Percentiles rank a stretch among this genome's conserved stretches.
Conservation (phyloP, 2,329 filamentous ascomycete species). For the Samsoniella hepiali region DNA sequence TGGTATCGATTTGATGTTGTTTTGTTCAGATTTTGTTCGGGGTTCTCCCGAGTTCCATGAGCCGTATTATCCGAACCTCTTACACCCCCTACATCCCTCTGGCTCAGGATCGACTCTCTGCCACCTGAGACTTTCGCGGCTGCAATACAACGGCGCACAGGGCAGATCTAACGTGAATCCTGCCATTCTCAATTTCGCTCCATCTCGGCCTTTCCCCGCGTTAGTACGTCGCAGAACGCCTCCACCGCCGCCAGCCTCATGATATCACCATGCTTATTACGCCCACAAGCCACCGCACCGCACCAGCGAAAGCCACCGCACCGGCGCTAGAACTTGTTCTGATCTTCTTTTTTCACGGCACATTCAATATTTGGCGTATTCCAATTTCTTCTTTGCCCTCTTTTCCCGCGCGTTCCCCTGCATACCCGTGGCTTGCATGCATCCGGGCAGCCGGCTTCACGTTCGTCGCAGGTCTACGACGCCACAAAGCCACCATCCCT, state of each 20-base stretch:
- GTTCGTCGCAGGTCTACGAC: not conserved
- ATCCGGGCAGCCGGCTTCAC: not conserved
- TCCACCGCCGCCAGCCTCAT: not conserved
- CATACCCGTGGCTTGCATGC: not conserved
- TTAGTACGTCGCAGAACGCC: too few relatives aligned
- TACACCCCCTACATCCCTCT: too few relatives aligned
- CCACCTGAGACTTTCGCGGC: too few relatives aligned
- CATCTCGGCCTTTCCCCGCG: too few relatives aligned
- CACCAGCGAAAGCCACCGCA: not conserved
- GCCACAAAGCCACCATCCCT: not conserved
- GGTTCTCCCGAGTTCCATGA: too few relatives aligned
- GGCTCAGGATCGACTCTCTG: too few relatives aligned
- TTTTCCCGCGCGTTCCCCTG: not conserved
- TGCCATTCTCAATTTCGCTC: too few relatives aligned
- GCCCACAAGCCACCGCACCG: not conserved
- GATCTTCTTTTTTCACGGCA: not conserved
- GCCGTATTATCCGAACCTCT: too few relatives aligned
- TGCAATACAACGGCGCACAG: too few relatives aligned
- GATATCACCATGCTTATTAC: not conserved
- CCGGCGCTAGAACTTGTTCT: not conserved
- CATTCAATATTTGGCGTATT: not conserved
- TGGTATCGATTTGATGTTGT: too few relatives aligned
- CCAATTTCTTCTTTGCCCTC: not conserved
- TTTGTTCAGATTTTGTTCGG: too few relatives aligned
- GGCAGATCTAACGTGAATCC: too few relatives aligned